These are phyloP conservation scores for Candida andamanensis DNA, from an alignment of 805 yeast genomes.

Conservation along the genomic window DNA sequence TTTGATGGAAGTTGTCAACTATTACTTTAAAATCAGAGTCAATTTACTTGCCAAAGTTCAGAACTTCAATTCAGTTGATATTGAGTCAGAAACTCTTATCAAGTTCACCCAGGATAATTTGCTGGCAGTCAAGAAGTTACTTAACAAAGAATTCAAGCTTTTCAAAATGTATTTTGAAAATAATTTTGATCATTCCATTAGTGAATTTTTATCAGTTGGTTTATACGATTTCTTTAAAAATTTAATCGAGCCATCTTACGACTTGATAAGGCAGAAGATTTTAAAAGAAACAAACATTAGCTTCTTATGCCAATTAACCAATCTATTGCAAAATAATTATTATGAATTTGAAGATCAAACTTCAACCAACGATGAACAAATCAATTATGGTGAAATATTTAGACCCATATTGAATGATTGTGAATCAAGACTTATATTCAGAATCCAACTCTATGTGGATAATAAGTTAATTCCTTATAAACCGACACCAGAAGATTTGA, in stretches of 20 bases:
- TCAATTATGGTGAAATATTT: slow-evolving; percentile 50
- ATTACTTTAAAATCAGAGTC: slow-evolving; percentile 57
- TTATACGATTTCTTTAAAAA: slow-evolving; percentile 57
- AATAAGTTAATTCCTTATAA: slow-evolving; percentile 60
- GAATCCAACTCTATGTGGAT: slow-evolving; percentile 71
- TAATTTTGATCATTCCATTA: slow-evolving; percentile 8
- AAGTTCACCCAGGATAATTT: slow-evolving; percentile 60
- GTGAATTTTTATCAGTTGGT: slow-evolving; percentile 17
- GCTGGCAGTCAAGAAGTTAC: slow-evolving; percentile 52
- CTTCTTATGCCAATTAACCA: slow-evolving; percentile 68
- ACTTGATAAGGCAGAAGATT: slow-evolving; percentile 57
- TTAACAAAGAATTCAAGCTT: slow-evolving; percentile 56
- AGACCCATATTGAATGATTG: slow-evolving; percentile 70
- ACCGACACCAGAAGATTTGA: slow-evolving; percentile 65
- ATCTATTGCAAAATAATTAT: slow-evolving; percentile 62
- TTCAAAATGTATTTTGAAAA: slow-evolving; percentile 57
- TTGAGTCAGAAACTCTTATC: slow-evolving; percentile 35
- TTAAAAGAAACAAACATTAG: slow-evolving; percentile 67
- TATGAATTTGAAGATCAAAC: slow-evolving; percentile 55
- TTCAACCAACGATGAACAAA: slow-evolving; percentile 11
- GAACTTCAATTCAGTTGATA: slow-evolving; percentile 22
- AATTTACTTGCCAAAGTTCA: slow-evolving; percentile 38
- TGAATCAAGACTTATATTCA: slow-evolving; percentile 75
- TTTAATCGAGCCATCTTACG: slow-evolving; percentile 75
- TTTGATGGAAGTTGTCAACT: slow-evolving; percentile 55